Percentiles rank a stretch among this genome's conserved stretches.
Conservation (phyloP, 2,329 filamentous ascomycete genomes). For the Neopestalotiopsis sp. region DNA sequence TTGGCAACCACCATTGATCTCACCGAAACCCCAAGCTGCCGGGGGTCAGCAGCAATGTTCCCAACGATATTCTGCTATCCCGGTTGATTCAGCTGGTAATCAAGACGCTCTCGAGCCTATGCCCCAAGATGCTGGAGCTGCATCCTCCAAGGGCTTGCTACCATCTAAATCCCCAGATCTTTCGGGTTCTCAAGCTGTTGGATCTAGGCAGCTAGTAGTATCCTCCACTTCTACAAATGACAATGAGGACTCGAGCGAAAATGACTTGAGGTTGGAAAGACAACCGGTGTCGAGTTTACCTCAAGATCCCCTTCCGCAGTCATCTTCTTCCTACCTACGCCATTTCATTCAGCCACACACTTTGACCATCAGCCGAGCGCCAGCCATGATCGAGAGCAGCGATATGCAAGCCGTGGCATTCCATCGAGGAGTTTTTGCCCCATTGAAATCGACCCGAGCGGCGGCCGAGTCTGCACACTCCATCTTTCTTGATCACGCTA, state of each 20-base stretch:
- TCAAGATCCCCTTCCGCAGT: not conserved
- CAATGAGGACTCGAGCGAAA: too few species aligned
- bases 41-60: not conserved
- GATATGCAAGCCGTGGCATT: not conserved
- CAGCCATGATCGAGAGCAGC: not conserved
- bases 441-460: constrained; percentile 7
- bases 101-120: too few species aligned
- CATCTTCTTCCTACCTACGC: not conserved
- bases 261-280: too few species aligned
- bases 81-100: not conserved
- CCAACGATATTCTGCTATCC: not conserved
- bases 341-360: not conserved
- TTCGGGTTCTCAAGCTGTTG: too few species aligned
- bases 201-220: too few species aligned
- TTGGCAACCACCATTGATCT: not conserved
- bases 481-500: constrained; percentile 2
- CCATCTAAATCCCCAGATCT: too few species aligned
- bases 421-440: constrained; percentile 2
- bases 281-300: too few species aligned
- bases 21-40: not conserved
- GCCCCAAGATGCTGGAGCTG: too few species aligned
- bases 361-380: not conserved
- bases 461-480: constrained; percentile 3
- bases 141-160: too few species aligned
- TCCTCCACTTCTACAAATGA: too few species aligned